Percentiles rank a stretch among this genome's conserved stretches.
Evolutionary conservation across 2,329 filamentous ascomycete species (phyloP).

Genomic region (Albifimbria verrucaria): DNA sequence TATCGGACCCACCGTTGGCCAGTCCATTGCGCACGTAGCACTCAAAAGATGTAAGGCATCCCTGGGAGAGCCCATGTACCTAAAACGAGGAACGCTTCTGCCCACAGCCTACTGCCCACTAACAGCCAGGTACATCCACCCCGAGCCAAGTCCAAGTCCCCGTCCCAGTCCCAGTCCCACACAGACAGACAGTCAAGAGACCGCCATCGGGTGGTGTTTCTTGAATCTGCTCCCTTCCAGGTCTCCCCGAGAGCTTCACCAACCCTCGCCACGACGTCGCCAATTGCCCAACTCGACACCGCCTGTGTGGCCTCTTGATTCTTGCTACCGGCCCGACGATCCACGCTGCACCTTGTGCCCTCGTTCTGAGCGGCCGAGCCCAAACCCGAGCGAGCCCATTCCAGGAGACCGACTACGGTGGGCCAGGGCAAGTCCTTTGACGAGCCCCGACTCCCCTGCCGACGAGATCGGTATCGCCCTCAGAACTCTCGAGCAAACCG

Average conservation of each 20-base stretch:
- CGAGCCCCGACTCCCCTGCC: neutral
- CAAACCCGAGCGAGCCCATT: neutral
- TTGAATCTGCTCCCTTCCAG: slow-evolving; percentile 2
- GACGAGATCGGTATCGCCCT: neutral
- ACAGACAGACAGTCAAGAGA: neutral
- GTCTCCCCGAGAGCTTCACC: neutral
- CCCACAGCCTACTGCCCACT: neutral
- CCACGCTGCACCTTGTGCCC: neutral
- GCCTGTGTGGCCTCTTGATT: neutral
- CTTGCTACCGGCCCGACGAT: neutral
- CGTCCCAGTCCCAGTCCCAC: neutral
- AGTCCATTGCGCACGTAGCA: too few species aligned
- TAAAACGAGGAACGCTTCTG: neutral
- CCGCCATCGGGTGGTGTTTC: slow-evolving; percentile 5
- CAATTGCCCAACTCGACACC: neutral
- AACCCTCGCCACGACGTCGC: neutral
- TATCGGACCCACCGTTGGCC: too few species aligned
- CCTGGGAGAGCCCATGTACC: neutral
- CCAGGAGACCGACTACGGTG: neutral
- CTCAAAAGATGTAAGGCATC: neutral
- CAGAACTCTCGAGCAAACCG: too few species aligned
- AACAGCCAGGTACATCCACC: neutral
- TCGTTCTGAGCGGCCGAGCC: neutral
- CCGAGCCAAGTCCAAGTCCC: neutral
- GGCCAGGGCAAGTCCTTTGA: neutral